phyloP scores from a whole-genome alignment of 805 yeast genomes.

The Hanseniaspora vineae region DNA sequence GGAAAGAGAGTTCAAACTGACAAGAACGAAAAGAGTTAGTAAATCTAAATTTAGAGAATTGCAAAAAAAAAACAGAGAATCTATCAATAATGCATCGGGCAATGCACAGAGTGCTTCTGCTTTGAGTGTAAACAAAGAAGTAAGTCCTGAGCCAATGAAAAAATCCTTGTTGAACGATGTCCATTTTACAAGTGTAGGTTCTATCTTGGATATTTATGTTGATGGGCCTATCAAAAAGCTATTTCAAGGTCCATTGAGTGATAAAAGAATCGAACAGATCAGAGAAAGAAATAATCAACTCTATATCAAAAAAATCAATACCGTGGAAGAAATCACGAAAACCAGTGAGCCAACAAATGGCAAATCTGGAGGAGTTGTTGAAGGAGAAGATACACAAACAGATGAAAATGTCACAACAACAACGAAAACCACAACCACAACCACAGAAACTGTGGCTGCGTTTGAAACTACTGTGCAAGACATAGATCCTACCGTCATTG shows the following conservation, averaged over 20 bases:
- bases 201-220: constrained; percentile 39
- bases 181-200: constrained; percentile 29
- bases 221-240: constrained; percentile 16
- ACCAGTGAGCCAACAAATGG: not conserved
- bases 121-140: not conserved
- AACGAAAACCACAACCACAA: no score
- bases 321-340: not conserved
- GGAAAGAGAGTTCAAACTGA: not conserved
- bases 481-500: no score
- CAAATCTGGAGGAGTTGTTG: no score
- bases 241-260: constrained; percentile 21
- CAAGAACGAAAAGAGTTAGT: not conserved
- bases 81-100: not conserved
- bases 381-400: not conserved
- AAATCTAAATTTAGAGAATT: not conserved
- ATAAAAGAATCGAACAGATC: constrained; percentile 11
- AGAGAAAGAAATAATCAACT: constrained; percentile 4
- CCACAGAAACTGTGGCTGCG: no score
- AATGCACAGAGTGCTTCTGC: no score
- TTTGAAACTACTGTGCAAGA: no score
- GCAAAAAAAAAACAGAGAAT: not conserved
- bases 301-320: not conserved
- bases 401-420: no score
- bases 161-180: constrained; percentile 45
- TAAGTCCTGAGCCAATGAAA: constrained; percentile 11